Evolutionary conservation across 2,329 filamentous ascomycete genomes (phyloP), one percentile per base, ranked within the genome.

Genomic region (Microsporum ferrugineum): DNA sequence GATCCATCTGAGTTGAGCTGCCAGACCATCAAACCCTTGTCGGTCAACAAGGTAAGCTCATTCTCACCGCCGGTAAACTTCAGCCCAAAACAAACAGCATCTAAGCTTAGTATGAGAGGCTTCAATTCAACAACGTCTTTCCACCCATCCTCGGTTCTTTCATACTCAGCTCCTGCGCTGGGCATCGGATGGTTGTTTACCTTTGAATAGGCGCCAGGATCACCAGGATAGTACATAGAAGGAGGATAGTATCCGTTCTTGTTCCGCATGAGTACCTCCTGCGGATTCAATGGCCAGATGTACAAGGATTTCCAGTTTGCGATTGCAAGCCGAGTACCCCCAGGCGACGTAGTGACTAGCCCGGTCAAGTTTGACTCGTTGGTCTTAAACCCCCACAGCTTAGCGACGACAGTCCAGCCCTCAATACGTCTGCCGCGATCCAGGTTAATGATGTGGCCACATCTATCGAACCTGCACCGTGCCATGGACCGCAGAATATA

Each of bases 291-390:
- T 2, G 72, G 66, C 73, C 76, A 78, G 31, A 78, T 61, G 14
- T 73, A 73, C 23, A 78, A 60, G 0, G 68, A 68, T 57, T 77
- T 73, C 75, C 75, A 78, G 49, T 72, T 73, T 3, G 72, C 72
- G 36, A 76, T 68, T 2, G 75, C 76, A 56, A 78, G 67, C 2
- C 76, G 70, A 38, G 73, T 75, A 7, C 73, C 72, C 3, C 57
- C 31, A 6, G 61, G 64, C 10, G 59, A 45, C 3, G 65, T 63
- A 12, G 74, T 72, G 12, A 76, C 68, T 31, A 71, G 67, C n/a
- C 73, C 72, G 8, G 73, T 73, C 10, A 75, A 65, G 33, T 69
- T 75, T 17, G 62, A 36, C 8, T 60, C 69, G n/a, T 70, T 62
- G 43, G 70, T 65, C 27, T 67, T 66, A 55, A 71, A 76, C 10